Conservation (phyloP, 176 grass and related monocot genomes). For the Metroxylon sagu region DNA sequence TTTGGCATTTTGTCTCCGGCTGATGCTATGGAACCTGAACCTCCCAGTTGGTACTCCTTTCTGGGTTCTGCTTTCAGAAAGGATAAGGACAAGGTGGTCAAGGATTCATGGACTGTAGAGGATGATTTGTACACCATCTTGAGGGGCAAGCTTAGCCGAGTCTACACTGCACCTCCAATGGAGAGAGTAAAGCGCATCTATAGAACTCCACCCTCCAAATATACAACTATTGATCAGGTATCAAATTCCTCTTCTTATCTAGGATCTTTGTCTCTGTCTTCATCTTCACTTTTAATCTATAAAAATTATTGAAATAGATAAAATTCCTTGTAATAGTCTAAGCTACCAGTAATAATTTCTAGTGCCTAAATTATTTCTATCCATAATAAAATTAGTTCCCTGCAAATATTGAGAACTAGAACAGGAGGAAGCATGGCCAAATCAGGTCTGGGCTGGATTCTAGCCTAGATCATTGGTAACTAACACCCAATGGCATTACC, state of each 20-base stretch:
- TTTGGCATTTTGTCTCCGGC: constrained; percentile 52
- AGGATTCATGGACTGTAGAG: constrained; percentile 56
- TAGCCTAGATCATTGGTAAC: too few species aligned
- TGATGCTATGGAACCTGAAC: constrained; percentile 75
- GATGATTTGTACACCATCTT: constrained; percentile 64
- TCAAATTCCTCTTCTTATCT: not conserved
- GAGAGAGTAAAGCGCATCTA: constrained; percentile 79
- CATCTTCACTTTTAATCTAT: too few species aligned
- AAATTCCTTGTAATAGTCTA: too few species aligned
- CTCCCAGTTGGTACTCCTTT: constrained; percentile 36
- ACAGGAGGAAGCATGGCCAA: too few species aligned
- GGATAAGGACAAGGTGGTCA: constrained; percentile 15
- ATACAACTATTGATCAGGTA: constrained; percentile 86
- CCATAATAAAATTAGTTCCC: too few species aligned
- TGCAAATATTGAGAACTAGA: too few species aligned
- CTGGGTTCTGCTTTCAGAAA: constrained; percentile 8
- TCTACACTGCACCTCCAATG: constrained; percentile 70
- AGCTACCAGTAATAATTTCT: too few species aligned
- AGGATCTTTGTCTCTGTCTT: too few species aligned
- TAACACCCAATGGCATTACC: too few species aligned
- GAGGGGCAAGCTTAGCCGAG: constrained; percentile 70
- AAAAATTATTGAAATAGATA: too few species aligned
- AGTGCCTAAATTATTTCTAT: too few species aligned
- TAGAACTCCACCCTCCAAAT: constrained; percentile 71
- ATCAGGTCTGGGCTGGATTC: too few species aligned